Evolutionary conservation across 768 basidiomycete genomes (phyloP), one percentile per base, ranked within the genome.

Genomic region (Lactifluus hygrophoroides): DNA sequence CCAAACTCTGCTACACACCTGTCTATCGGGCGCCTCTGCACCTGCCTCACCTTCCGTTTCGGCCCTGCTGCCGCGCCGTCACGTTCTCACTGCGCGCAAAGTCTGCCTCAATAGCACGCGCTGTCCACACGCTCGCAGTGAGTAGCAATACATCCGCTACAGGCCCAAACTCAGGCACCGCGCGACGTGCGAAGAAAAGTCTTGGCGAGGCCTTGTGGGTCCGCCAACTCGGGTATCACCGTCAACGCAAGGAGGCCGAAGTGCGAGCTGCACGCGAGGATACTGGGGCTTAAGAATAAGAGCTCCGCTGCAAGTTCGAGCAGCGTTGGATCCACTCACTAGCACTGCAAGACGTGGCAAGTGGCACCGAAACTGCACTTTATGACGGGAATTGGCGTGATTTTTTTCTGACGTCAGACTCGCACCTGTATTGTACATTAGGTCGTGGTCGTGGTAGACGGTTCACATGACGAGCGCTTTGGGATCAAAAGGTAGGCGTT

Each of bases 401-500:
- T n/a, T n/a, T n/a, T n/a, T n/a, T n/a, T n/a, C n/a, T n/a, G n/a
- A n/a, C n/a, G n/a, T n/a, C n/a, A n/a, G n/a, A n/a, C n/a, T n/a
- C n/a, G n/a, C n/a, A n/a, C n/a, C n/a, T n/a, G n/a, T n/a, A n/a
- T n/a, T n/a, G n/a, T n/a, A n/a, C n/a, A n/a, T n/a, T n/a, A n/a
- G n/a, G n/a, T n/a, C n/a, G n/a, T n/a, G n/a, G n/a, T n/a, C n/a
- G n/a, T n/a, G n/a, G n/a, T n/a, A n/a, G n/a, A n/a, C n/a, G n/a
- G n/a, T n/a, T n/a, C n/a, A n/a, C n/a, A n/a, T n/a, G n/a, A n/a
- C 57, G 88, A 94, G 7, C 91, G 89, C 66, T 99, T 98, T 70
- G 90, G 92, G 2, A 70, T 58, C 96, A 98, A 70, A 99, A 97
- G 69, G 93, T 82, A 98, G 68, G 93, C 94, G 90, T 97, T 87